These are phyloP conservation scores for Leishmania major DNA, from an alignment of 208 protist genomes.

Conservation along the genomic window DNA sequence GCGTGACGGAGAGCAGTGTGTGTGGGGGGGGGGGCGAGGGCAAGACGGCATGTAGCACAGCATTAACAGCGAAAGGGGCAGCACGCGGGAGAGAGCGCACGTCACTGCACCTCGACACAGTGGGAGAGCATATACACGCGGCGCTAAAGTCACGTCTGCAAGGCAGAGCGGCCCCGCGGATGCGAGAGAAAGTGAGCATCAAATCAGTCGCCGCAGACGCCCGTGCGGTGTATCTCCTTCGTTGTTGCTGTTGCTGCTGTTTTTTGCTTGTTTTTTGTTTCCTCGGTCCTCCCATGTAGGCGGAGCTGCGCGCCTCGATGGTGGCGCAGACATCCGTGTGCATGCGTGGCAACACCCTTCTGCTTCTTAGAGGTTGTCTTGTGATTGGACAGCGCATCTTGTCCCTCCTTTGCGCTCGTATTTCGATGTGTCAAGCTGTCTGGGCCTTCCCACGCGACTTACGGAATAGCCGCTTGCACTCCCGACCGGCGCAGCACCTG, in stretches of 20 bases:
- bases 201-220: too few relatives aligned
- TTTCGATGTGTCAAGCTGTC: background rate
- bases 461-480: background rate
- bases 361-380: background rate
- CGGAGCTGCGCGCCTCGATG: background rate
- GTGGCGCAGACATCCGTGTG: background rate
- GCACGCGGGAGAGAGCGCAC: background rate
- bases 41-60: background rate
- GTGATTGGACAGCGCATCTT: background rate
- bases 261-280: background rate
- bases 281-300: background rate
- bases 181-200: background rate
- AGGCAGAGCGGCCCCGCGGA: background rate
- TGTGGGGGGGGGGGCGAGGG: background rate
- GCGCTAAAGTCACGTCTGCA: background rate
- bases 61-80: background rate
- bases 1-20: background rate
- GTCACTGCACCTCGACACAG: background rate
- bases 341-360: background rate
- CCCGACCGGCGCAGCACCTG: constrained; percentile 4
- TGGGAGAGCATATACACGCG: background rate
- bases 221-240: too few relatives aligned
- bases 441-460: background rate
- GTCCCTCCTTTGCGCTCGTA: background rate
- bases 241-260: background rate